Base-by-base conservation (phyloP, 176 grass and related monocot species). In the Secale cereale region DNA sequence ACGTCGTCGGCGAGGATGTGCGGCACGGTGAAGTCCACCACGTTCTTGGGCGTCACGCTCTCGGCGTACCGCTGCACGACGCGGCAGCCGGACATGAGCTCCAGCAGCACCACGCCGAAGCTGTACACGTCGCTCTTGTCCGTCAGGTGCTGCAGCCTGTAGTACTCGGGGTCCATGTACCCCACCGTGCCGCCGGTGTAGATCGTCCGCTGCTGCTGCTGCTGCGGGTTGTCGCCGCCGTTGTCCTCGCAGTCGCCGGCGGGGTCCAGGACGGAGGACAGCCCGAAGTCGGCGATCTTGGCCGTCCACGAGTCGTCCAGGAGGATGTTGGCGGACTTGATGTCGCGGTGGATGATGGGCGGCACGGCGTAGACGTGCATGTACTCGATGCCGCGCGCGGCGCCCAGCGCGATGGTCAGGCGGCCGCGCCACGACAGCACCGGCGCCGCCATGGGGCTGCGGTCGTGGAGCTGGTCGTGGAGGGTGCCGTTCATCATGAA, bases 81-180 rank as follows among this genome's bases (percentile, higher is more conserved):
- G 36, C 89, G 91, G 65, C 92, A 91, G 2, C 92, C 95, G 2
- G 95, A 91, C 59, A 97, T 33, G 60, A 92, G 87, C 89, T 94
- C 94, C 35, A 97, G 77, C 17, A 94, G 86, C 70, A 91, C 87
- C 1, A 92, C 88, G 31, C 94, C 94, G 78, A 97, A 91, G 89
- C 91, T 91, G 90, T 94, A 97, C 59, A 94, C 92, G 86, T 97
- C 94, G 14, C 87, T 94, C 81, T 92, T 94, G 71, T 91, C 86
- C n/a, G 95, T 97, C 48, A 97, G 83, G 72, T 91, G 86, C 80
- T 98, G 95, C 35, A 98, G 88, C 41, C 95, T 50, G 82, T 94
- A 98, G 89, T 94, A 98, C 87, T 98, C 92, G 12, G 92, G 95
- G 84, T 98, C 95, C 92, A 98, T 98, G 88, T 98, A 98, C 33